These are phyloP conservation scores for Fomitopsis palustris DNA, from an alignment of 1,284 basidiomycete genomes.

Conservation along the genomic window DNA sequence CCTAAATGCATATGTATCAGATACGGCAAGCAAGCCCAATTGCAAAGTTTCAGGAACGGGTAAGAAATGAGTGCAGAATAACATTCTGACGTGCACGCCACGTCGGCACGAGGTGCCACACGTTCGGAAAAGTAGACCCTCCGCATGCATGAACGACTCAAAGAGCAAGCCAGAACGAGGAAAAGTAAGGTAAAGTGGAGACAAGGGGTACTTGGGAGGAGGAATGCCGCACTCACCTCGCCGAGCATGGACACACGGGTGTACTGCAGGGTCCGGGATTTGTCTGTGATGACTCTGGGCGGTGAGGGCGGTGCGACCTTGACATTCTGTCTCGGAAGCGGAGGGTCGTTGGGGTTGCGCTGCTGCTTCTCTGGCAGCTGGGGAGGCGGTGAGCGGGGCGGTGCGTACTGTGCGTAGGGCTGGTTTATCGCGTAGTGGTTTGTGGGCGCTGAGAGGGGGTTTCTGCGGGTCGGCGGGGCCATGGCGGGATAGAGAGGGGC, in stretches of 20 bases:
- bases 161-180: no score
- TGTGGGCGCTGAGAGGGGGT: conserved; percentile 29
- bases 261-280: conserved; percentile 53
- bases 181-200: no score
- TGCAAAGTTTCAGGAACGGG: background rate
- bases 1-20: conserved; percentile 39
- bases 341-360: conserved; percentile 44
- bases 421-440: conserved; percentile 26
- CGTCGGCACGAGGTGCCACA: no score
- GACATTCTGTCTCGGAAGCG: conserved; percentile 73
- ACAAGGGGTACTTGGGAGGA: no score
- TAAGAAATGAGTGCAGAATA: no score
- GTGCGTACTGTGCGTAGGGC: conserved; percentile 10
- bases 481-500: conserved; percentile 21
- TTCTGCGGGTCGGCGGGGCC: conserved; percentile 27
- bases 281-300: conserved; percentile 74
- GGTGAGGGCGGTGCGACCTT: conserved; percentile 82
- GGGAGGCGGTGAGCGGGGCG: conserved; percentile 24
- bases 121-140: no score
- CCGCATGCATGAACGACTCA: no score
- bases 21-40: background rate
- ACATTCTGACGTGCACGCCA: no score
- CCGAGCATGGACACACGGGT: conserved; percentile 79
- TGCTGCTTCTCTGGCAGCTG: conserved; percentile 22
- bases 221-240: conserved; percentile 55